Percentiles rank a stretch among this genome's conserved stretches.
These are phyloP conservation scores for Myxozyma lipomycoides DNA, from an alignment of 805 yeast species.

Conservation along the genomic window DNA sequence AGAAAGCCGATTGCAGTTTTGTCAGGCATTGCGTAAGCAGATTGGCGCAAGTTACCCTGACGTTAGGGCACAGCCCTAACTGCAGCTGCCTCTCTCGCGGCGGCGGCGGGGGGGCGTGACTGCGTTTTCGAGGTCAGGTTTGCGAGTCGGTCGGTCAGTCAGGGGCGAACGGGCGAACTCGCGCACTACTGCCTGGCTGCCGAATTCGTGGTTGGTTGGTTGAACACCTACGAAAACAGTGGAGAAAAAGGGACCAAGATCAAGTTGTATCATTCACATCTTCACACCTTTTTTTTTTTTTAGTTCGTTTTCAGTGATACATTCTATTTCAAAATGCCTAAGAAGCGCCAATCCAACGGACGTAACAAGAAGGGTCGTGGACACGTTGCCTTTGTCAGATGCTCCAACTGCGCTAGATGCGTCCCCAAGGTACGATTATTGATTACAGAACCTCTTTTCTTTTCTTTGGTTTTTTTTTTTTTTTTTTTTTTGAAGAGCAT, in stretches of 20 bases:
- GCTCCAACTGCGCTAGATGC: constrained; percentile 99
- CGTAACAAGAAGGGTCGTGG: constrained; percentile 99
- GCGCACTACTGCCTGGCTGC: no score
- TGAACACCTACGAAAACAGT: no score
- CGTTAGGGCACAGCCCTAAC: background rate
- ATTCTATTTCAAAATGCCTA: constrained; percentile 70
- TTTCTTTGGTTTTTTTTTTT: no score
- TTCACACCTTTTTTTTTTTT: background rate
- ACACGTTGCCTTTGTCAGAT: constrained; percentile 99
- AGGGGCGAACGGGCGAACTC: no score
- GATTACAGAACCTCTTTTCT: no score
- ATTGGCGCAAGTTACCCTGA: background rate
- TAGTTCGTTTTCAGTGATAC: background rate
- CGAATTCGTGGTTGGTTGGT: no score
- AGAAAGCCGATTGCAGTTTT: no score
- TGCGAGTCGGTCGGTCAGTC: background rate
- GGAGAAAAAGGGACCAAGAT: no score
- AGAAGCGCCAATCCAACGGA: constrained; percentile 99
- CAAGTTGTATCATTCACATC: no score
- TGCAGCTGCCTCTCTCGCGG: background rate
- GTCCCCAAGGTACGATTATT: constrained; percentile 67
- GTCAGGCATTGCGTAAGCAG: background rate
- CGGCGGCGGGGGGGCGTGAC: background rate
- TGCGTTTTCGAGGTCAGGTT: background rate
- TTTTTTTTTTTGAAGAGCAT: no score